Evolutionary conservation across 768 basidiomycete genomes (phyloP).

Genomic region (Lactarius hengduanensis): DNA sequence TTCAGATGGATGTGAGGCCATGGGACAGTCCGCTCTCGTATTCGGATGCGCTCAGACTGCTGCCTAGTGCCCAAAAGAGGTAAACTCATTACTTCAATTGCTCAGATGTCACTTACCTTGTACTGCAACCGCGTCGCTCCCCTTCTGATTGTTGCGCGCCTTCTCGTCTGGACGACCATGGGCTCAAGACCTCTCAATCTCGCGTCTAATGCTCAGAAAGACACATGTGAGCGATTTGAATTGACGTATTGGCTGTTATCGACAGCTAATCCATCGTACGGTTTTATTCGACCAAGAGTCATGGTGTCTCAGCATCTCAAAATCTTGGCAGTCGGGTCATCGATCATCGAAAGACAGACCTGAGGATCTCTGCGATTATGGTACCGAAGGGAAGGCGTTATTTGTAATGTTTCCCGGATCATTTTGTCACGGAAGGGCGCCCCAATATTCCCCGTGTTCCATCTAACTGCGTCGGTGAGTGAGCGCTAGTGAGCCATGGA

Average conservation of each 20-base stretch:
- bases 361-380: background rate
- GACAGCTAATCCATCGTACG: background rate
- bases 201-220: conserved; percentile 29
- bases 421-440: background rate
- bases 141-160: no score
- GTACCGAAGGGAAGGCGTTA: background rate
- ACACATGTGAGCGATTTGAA: conserved; percentile 59
- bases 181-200: no score
- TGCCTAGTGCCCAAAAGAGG: conserved; percentile 36
- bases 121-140: background rate
- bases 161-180: no score
- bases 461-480: background rate
- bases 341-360: background rate
- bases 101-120: background rate
- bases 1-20: background rate
- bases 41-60: background rate
- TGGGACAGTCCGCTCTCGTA: background rate
- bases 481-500: background rate
- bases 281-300: background rate
- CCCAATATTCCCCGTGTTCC: background rate
- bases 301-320: background rate
- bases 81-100: conserved; percentile 36
- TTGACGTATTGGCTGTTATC: conserved; percentile 44
- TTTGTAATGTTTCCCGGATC: no score
- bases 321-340: background rate